Conservation (phyloP, 139 green algal species). For the Chlorella sp. region DNA sequence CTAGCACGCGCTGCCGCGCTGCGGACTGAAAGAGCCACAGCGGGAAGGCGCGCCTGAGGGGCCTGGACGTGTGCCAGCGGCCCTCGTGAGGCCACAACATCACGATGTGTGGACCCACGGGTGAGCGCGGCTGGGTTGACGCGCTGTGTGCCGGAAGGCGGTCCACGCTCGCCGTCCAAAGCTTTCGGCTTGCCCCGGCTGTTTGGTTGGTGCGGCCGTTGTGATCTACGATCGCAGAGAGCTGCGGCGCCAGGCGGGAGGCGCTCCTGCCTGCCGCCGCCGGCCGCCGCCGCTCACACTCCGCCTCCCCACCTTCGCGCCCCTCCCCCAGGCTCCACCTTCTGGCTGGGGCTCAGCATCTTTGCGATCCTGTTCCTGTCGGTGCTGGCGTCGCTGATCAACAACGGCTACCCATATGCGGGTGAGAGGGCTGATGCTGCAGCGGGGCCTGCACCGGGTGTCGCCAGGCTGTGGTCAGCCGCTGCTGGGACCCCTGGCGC, state of each 20-base stretch:
- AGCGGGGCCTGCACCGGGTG: no score
- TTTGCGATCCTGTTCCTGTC: constrained; percentile 46
- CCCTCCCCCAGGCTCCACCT: constrained; percentile 25
- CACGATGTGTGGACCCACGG: constrained; percentile 26
- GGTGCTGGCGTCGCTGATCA: constrained; percentile 44
- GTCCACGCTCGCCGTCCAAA: no score
- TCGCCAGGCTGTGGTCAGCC: not conserved
- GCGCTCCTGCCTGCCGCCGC: not conserved
- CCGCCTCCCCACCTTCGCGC: not conserved
- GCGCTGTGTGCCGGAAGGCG: no score
- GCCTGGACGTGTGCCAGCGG: no score
- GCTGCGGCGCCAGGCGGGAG: no score
- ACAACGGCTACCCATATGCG: constrained; percentile 46
- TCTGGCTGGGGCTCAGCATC: constrained; percentile 43
- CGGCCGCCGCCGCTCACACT: not conserved
- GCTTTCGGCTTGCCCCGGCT: no score
- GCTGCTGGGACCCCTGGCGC: not conserved
- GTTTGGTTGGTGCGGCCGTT: no score
- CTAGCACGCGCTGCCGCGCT: no score
- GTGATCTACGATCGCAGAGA: no score
- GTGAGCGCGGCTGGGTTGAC: not conserved
- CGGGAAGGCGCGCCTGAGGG: no score
- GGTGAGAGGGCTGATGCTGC: not conserved
- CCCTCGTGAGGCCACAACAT: no score
- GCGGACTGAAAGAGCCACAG: no score